Conservation (phyloP, 495 filamentous ascomycete genomes). For the Penicillium fimorum region DNA sequence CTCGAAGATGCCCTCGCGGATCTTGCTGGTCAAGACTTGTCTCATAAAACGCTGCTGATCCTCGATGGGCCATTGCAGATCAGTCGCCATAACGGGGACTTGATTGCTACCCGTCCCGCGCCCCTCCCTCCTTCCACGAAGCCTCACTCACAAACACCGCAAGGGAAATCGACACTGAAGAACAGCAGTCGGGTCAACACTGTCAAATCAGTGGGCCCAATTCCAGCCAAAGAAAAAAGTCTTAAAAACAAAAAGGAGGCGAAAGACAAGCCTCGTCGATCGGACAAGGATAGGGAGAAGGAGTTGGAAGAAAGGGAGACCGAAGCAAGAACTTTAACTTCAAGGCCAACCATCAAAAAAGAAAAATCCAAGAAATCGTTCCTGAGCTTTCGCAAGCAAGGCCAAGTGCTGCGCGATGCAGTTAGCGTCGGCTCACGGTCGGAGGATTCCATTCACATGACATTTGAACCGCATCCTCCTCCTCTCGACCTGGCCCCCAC, state of each 20-base stretch:
- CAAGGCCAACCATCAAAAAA: slow-evolving; percentile 2
- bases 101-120: slow-evolving; percentile 38
- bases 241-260: not conserved
- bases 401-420: slow-evolving; percentile 3
- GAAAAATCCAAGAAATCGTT: slow-evolving; percentile 10
- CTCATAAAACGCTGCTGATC: slow-evolving; percentile 20
- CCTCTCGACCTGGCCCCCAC: slow-evolving; percentile 19
- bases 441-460: slow-evolving; percentile 8
- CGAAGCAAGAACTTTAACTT: not conserved
- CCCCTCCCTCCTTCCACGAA: slow-evolving; percentile 35
- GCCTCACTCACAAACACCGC: slow-evolving; percentile 18
- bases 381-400: slow-evolving; percentile 7
- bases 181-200: not conserved
- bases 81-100: slow-evolving; percentile 38
- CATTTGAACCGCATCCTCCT: slow-evolving; percentile 11
- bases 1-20: slow-evolving; percentile 32
- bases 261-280: not conserved
- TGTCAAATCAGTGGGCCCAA: not conserved
- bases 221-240: slow-evolving; percentile 2
- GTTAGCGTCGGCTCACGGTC: slow-evolving; percentile 7
- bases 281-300: slow-evolving; percentile 6
- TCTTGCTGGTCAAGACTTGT: slow-evolving; percentile 15
- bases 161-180: not conserved
- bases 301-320: not conserved
- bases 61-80: slow-evolving; percentile 37